phyloP scores from a whole-genome alignment of 2,329 filamentous ascomycete species.

The Colletotrichum lupini region DNA sequence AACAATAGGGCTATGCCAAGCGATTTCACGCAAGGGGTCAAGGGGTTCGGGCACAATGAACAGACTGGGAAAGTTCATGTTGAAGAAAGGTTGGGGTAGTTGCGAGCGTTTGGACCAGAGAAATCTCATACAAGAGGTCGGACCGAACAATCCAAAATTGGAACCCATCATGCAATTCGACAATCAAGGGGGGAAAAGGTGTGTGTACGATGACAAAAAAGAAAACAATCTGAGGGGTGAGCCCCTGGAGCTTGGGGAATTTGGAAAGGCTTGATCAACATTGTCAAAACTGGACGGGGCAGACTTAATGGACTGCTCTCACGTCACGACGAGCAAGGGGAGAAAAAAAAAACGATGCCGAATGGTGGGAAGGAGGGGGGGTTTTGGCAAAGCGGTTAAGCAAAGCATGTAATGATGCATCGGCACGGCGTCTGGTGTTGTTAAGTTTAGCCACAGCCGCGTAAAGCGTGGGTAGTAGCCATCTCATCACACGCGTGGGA shows the following conservation, averaged over 20 bases:
- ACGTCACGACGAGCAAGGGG: not conserved
- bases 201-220: not conserved
- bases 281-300: slow-evolving; percentile 22
- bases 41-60: slow-evolving; percentile 17
- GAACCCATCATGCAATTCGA: slow-evolving; percentile 2
- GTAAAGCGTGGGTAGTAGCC: slow-evolving; percentile 14
- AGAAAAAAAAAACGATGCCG: not conserved
- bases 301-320: slow-evolving; percentile 1
- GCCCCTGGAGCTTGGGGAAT: slow-evolving; percentile 1
- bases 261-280: slow-evolving; percentile 15
- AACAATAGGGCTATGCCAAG: slow-evolving; percentile 31
- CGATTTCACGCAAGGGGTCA: slow-evolving; percentile 13
- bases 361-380: not conserved
- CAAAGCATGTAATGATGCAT: slow-evolving; percentile 35
- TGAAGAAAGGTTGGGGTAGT: slow-evolving; percentile 1
- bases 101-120: slow-evolving; percentile 5
- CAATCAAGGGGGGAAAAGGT: not conserved
- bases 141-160: slow-evolving; percentile 21
- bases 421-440: slow-evolving; percentile 34
- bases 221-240: not conserved
- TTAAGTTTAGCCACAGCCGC: slow-evolving; percentile 36
- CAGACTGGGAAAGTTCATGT: slow-evolving; percentile 7
- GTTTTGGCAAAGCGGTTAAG: slow-evolving; percentile 24
- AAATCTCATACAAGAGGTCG: slow-evolving; percentile 17
- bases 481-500: not conserved